phyloP scores from a whole-genome alignment of 192 early-diverging fungal genomes.

The Paraglomus brasilianum region DNA sequence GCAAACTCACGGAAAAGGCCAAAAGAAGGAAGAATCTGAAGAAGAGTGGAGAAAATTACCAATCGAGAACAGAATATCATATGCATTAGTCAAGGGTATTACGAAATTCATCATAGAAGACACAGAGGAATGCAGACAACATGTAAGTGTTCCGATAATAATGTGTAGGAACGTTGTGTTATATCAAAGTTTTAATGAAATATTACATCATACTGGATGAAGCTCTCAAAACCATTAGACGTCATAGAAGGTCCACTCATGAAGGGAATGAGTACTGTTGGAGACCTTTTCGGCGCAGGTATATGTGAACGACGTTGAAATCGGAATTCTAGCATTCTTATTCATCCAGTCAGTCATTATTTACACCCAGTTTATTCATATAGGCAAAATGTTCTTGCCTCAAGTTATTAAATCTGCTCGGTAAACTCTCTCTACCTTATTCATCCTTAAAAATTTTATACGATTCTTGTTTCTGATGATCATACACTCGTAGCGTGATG shows the following conservation, averaged over 20 bases:
- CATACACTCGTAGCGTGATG: conserved; percentile 70
- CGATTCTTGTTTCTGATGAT: background rate
- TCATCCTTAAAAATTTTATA: background rate
- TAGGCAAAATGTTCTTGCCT: conserved; percentile 97
- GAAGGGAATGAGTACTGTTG: conserved; percentile 91
- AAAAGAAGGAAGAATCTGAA: conserved; percentile 67
- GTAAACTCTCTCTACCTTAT: conserved; percentile 35
- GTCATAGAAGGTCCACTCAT: conserved; percentile 97
- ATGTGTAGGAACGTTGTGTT: background rate
- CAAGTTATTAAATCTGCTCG: conserved; percentile 96
- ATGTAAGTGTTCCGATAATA: background rate
- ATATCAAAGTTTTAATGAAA: background rate
- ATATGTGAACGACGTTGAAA: background rate
- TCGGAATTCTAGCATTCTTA: background rate
- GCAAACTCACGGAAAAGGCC: conserved; percentile 71
- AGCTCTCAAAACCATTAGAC: conserved; percentile 87
- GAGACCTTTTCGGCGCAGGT: conserved; percentile 85
- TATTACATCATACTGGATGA: conserved; percentile 41
- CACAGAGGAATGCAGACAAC: conserved; percentile 87
- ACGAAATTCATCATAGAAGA: conserved; percentile 92
- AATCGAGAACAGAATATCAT: conserved; percentile 73
- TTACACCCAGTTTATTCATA: background rate
- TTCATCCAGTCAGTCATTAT: background rate
- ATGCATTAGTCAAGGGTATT: conserved; percentile 92
- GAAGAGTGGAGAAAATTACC: conserved; percentile 82